Evolutionary conservation across 176 grass and related monocot species (phyloP), one percentile per base, ranked within the genome.

Genomic region (Leersia perrieri): DNA sequence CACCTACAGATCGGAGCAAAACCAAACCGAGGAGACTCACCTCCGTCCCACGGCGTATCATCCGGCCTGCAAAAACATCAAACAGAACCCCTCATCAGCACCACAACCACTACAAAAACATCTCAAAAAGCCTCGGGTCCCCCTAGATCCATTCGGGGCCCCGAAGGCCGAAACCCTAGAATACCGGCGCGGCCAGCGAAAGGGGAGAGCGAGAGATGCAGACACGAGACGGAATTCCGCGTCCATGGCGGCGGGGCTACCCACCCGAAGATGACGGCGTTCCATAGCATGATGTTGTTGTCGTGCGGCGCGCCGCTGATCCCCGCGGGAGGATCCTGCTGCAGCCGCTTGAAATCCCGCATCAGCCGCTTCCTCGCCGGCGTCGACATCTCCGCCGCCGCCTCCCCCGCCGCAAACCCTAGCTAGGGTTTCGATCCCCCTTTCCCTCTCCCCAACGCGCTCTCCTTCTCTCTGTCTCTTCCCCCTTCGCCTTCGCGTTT

Each of bases 261-360:
- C 9, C 44, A 97, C 94, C 95, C 92, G 69, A 98, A 98, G 73
- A 98, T 98, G 73, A 98, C 92, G 64, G 95, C 95, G 88, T 98
- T 98, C 95, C 95, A 98, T 4, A 94, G 90, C 92, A 93, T 98
- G 81, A 98, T 98, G 84, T 98, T 94, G 88, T 93, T 98, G 67
- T 98, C 95, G 51, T 95, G 90, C 25, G 95, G 95, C 64, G 92
- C 92, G 74, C 90, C 95, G 75, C 92, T 98, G 88, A 98, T 93
- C 51, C 95, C 95, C 11, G 95, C 92, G 31, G 92, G 95, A 38
- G 95, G 95, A 73, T 98, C 95, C 77, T 98, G 90, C 90, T 98
- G 95, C 85, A 98, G 84, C 39, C 95, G 88, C 90, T 89, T 98
- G 88, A 98, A 98, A 70, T 98, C 95, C 70, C 95, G 92, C 95